Evolutionary conservation across 257 asterid species (phyloP).

Genomic region (Solanum gandarillasii): DNA sequence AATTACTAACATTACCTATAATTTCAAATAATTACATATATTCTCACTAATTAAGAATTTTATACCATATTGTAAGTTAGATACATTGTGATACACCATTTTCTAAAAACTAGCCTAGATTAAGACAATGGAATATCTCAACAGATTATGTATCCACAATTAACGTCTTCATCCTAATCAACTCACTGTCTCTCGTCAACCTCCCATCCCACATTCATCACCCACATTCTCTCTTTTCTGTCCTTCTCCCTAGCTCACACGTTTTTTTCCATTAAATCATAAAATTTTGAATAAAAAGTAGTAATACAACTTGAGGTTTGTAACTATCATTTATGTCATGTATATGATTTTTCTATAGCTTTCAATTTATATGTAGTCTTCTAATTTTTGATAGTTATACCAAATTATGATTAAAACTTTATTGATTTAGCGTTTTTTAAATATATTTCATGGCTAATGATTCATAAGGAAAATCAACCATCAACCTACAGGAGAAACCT

Average conservation of each 20-base stretch:
- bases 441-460: too few species aligned
- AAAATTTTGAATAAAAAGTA: not conserved
- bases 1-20: too few species aligned
- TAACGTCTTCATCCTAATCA: too few species aligned
- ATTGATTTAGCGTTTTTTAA: too few species aligned
- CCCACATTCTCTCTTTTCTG: not conserved
- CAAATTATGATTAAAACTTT: too few species aligned
- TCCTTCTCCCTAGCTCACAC: not conserved
- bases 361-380: not conserved
- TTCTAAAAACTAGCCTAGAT: not conserved
- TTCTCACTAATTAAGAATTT: not conserved
- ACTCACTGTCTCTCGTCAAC: too few species aligned
- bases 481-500: too few species aligned
- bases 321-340: not conserved
- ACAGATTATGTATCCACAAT: not conserved
- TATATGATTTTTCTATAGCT: not conserved
- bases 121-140: not conserved
- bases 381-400: too few species aligned
- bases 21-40: not conserved
- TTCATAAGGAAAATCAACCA: too few species aligned
- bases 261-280: too few species aligned
- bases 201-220: too few species aligned
- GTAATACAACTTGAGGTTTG: not conserved
- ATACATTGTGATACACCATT: not conserved
- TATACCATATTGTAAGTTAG: not conserved